Base-by-base conservation (phyloP, 1,284 basidiomycete species). In the Rhodofomes roseus region DNA sequence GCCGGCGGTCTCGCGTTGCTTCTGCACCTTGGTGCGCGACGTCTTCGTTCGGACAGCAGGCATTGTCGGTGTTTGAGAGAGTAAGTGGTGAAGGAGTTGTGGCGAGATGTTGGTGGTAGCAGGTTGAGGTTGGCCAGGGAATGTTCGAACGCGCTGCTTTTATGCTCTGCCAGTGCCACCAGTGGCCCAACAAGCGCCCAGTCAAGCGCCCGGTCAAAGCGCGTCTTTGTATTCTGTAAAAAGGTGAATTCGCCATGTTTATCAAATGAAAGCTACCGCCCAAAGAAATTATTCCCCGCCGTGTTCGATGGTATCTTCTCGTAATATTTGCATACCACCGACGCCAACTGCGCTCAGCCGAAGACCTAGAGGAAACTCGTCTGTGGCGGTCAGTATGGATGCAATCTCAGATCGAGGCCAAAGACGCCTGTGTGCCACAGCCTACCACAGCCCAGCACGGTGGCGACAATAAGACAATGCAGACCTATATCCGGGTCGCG, bases 121-220 rank as follows among this genome's bases (percentile, higher is more conserved):
- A 36, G n/a, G 3, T 16, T 2, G 4, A 36, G 14, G 23, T 48
- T 52, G 50, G 50, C 16, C 18, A 5, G 14, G 34, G 23, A 16
- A 20, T 7, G 34, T 29, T 52, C 22, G 50, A 22, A 36, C 31
- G n/a, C 31, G 16, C 18, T 20, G 50, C 31, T 31, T 34, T 52
- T 52, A 52, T 52, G 18, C n/a, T 34, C 4, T 7, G 46, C 43
- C 43, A 44, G 6, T 18, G 25, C 25, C 44, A 16, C 9, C 31
- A 36, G 50, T 52, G 34, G 31, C 50, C 50, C 7, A 52, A 48
- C 31, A 36, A 31, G 36, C 20, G 31, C 50, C 50, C 7, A 52
- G 29, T 29, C 34, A 52, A 37, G 50, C 50, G 50, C 50, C 50
- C 50, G 50, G 50, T 11, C 50, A 52, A 37, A 52, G 50, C 50